These are phyloP conservation scores for Orbilia quercus DNA, from an alignment of 2,329 filamentous ascomycete genomes.

Conservation along the genomic window DNA sequence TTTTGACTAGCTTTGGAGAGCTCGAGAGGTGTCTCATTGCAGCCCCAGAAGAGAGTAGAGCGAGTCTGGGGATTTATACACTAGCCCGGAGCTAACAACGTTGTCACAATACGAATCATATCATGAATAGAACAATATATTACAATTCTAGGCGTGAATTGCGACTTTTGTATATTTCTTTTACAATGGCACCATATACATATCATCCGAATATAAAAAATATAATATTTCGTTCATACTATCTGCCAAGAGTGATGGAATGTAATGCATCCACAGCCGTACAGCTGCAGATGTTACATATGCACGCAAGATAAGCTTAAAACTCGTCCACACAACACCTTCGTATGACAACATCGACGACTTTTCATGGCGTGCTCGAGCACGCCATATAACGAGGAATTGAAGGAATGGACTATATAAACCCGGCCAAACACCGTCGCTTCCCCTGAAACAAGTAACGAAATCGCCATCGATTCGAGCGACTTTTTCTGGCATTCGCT, in stretches of 20 bases:
- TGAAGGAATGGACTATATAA: conserved; percentile 10
- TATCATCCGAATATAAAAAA: not conserved
- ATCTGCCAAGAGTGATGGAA: too few relatives aligned
- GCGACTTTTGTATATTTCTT: conserved; percentile 8
- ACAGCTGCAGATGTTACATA: conserved; percentile 15
- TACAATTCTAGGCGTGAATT: conserved; percentile 4
- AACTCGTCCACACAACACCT: too few relatives aligned
- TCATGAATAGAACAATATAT: not conserved
- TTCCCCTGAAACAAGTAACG: conserved; percentile 10
- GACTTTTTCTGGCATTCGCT: conserved; percentile 12
- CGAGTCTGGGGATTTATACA: conserved; percentile 7
- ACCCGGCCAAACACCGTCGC: not conserved
- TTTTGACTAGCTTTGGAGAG: not conserved
- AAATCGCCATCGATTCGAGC: conserved; percentile 11
- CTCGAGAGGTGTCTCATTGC: conserved; percentile 3
- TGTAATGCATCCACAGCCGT: too few relatives aligned
- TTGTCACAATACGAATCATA: not conserved
- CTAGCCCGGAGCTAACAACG: not conserved
- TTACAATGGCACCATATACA: too few relatives aligned
- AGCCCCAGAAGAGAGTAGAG: too few relatives aligned
- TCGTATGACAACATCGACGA: not conserved
- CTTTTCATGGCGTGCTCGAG: conserved; percentile 41
- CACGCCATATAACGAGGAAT: conserved; percentile 20
- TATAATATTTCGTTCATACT: too few relatives aligned
- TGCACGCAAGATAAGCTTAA: conserved; percentile 43